Evolutionary conservation across 257 asterid species (phyloP), one percentile per base, ranked within the genome.

Genomic region (Gynochthodes officinalis): DNA sequence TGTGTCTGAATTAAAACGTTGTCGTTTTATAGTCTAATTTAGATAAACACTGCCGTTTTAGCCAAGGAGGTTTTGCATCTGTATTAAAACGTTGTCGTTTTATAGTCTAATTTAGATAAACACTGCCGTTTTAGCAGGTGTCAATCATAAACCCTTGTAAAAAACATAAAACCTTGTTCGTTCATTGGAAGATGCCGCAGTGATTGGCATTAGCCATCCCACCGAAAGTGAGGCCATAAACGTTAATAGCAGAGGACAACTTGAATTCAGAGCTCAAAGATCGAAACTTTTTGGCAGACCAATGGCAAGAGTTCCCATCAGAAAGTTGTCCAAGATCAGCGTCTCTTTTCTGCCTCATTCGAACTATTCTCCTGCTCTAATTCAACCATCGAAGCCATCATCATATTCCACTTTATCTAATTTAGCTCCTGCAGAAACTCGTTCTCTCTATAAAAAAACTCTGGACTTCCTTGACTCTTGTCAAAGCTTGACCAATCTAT

Each of bases 391-490:
- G 44, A 71, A 27, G 27, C 42, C 40, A 27, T 67, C 62, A 40
- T 11, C 52, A 4, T 52, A 8, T 37, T 77, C 67, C 59, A 44
- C 69, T 33, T 59, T 62, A 16, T 16, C 72, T 1, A 43, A 74
- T 42, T 43, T 44, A 11, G 14, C 60, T 60, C 23, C 66, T 44
- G 15, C 48, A 61, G 69, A 67, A 44, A 60, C 61, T 16, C 61
- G 42, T 42, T 71, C 62, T 23, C 21, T 52, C 10, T 63, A 58
- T 54, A 55, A 32, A 23, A 66, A 84, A 82, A 80, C 80, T 75
- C 80, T 88, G 39, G 76, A 72, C 73, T 75, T 75, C 37, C 87
- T 90, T 14, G 72, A 81, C 64, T 68, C 73, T 59, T 90, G 92
- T 53, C 77, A 64, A 53, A 78, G 59, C 73, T 73, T 82, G 71